These are phyloP conservation scores for Magnolia kwangsiensis DNA, from an alignment of 164 flowering plant genomes.

Conservation along the genomic window DNA sequence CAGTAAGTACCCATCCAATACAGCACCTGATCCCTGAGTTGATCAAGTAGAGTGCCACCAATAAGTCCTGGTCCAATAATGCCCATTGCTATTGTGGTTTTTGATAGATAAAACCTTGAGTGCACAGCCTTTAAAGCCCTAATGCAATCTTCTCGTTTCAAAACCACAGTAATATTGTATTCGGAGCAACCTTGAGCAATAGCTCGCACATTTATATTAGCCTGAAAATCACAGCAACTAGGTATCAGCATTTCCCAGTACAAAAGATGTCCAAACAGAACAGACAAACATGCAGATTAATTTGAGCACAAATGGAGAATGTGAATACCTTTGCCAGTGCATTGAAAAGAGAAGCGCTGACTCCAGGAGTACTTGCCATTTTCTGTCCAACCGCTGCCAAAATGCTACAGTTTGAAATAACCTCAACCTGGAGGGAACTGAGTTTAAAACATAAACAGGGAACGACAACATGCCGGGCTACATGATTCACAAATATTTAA, in stretches of 20 bases:
- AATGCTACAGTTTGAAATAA: constrained; percentile 87
- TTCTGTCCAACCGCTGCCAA: constrained; percentile 96
- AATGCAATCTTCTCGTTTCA: constrained; percentile 88
- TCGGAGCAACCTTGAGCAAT: constrained; percentile 99
- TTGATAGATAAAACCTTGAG: constrained; percentile 86
- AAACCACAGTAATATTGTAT: constrained; percentile 86
- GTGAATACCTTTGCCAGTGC: constrained; percentile 86
- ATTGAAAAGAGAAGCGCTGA: constrained; percentile 90
- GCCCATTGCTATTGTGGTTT: constrained; percentile 92
- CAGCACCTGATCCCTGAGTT: constrained; percentile 88
- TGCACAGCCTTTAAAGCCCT: constrained; percentile 88
- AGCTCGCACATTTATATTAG: constrained; percentile 84
- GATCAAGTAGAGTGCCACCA: constrained; percentile 89
- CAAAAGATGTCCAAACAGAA: background rate
- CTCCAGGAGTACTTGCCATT: constrained; percentile 99
- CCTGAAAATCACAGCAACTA: constrained; percentile 44
- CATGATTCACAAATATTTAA: background rate
- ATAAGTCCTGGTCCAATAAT: constrained; percentile 94
- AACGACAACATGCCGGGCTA: background rate
- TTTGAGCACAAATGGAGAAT: background rate
- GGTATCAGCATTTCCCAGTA: background rate
- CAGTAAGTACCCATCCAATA: background rate
- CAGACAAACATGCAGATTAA: background rate
- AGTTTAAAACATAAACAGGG: background rate
- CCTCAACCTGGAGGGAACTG: constrained; percentile 54